These are phyloP conservation scores for Trichoderma brevicompactum DNA, from an alignment of 2,329 filamentous ascomycete species.

Conservation along the genomic window DNA sequence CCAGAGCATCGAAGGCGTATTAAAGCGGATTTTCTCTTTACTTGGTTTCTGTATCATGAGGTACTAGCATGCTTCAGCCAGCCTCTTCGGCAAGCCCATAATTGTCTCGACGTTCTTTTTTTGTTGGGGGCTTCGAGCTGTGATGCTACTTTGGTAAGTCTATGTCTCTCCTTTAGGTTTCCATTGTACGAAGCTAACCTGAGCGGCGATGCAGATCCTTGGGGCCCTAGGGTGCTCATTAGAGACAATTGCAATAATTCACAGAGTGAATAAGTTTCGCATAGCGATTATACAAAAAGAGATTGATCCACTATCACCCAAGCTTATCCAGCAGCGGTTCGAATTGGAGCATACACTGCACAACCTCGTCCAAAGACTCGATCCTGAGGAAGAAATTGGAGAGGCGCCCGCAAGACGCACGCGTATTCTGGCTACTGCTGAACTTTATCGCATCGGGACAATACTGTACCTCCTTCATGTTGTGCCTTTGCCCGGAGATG, in stretches of 20 bases:
- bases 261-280: slow-evolving; percentile 47
- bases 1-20: slow-evolving; percentile 33
- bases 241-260: slow-evolving; percentile 51
- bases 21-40: slow-evolving; percentile 47
- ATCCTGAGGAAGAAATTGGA: slow-evolving; percentile 30
- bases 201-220: slow-evolving; percentile 45
- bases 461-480: slow-evolving; percentile 50
- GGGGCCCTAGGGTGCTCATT: slow-evolving; percentile 53
- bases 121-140: slow-evolving; percentile 21
- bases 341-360: slow-evolving; percentile 26
- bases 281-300: slow-evolving; percentile 22
- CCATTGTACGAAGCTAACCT: background rate
- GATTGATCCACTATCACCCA: slow-evolving; percentile 15
- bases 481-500: slow-evolving; percentile 32
- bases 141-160: slow-evolving; percentile 28
- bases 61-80: slow-evolving; percentile 51
- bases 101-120: slow-evolving; percentile 24
- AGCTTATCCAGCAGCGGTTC: slow-evolving; percentile 33
- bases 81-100: slow-evolving; percentile 32
- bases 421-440: slow-evolving; percentile 49
- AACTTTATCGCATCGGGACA: slow-evolving; percentile 56
- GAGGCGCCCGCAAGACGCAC: slow-evolving; percentile 38
- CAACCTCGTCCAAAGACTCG: slow-evolving; percentile 28
- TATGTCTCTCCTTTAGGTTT: background rate
- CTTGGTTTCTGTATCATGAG: slow-evolving; percentile 55